Evolutionary conservation across 2,329 filamentous ascomycete genomes (phyloP).

Genomic region (Hirsutella minnesotensis): DNA sequence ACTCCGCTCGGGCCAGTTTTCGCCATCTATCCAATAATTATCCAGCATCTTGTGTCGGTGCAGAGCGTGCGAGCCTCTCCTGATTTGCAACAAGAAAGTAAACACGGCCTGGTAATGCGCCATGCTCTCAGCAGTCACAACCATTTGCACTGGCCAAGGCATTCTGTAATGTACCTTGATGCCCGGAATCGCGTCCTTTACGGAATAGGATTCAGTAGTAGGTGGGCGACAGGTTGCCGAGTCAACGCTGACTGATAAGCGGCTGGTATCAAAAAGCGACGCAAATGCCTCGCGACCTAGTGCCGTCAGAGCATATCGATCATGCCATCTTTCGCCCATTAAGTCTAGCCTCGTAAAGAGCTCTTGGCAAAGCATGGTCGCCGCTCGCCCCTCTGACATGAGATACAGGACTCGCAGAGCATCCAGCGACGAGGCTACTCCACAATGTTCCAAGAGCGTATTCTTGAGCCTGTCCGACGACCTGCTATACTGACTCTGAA

Average conservation of each 20-base stretch:
- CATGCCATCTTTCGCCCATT: constrained; percentile 54
- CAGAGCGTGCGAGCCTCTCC: constrained; percentile 57
- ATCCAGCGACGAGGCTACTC: constrained; percentile 51
- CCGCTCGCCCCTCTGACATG: constrained; percentile 58
- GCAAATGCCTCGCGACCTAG: constrained; percentile 63
- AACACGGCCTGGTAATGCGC: constrained; percentile 60
- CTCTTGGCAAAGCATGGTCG: constrained; percentile 51
- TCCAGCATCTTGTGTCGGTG: constrained; percentile 38
- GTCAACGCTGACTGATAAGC: constrained; percentile 47
- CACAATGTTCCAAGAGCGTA: constrained; percentile 57
- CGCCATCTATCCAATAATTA: constrained; percentile 24
- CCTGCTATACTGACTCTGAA: constrained; percentile 60
- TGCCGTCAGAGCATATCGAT: constrained; percentile 71
- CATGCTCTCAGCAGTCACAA: constrained; percentile 56
- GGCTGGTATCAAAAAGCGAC: constrained; percentile 42
- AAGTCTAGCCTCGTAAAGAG: constrained; percentile 68
- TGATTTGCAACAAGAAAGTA: constrained; percentile 65
- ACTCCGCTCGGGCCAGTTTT: constrained; percentile 28
- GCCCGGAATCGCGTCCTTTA: constrained; percentile 43
- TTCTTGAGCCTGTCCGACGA: constrained; percentile 55
- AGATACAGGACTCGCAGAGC: constrained; percentile 65
- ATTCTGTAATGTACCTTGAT: constrained; percentile 60
- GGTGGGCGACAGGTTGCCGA: constrained; percentile 27
- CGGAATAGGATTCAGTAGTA: constrained; percentile 40
- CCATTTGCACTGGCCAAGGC: constrained; percentile 55